A percentile compares a stretch with the other conserved stretches of the same genome.
These are phyloP conservation scores for Prunus yedoensis DNA, from an alignment of 331 rosid species.

Conservation along the genomic window DNA sequence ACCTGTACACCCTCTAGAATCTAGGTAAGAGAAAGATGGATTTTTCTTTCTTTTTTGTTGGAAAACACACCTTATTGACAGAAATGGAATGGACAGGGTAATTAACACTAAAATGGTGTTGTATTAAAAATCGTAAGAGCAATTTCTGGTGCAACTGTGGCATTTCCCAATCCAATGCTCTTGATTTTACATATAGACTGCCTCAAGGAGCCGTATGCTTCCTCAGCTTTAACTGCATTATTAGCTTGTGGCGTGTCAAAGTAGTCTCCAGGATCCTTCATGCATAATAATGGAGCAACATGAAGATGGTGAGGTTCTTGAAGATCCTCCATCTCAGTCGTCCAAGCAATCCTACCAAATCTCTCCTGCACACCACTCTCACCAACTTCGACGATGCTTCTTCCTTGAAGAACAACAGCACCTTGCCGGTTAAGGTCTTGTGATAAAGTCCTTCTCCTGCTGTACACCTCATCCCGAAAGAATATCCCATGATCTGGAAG, in stretches of 20 bases:
- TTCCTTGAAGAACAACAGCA: conserved; percentile 96
- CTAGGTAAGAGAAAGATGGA: too few species aligned
- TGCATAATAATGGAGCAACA: conserved; percentile 68
- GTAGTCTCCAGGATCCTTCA: conserved; percentile 99
- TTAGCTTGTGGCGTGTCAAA: conserved; percentile 83
- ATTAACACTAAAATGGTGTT: too few species aligned
- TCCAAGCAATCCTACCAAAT: conserved; percentile 58
- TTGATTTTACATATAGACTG: conserved; percentile 64
- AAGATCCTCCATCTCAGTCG: conserved; percentile 90
- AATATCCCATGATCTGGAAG: conserved; percentile 96
- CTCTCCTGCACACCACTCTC: conserved; percentile 55
- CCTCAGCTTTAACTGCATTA: conserved; percentile 72
- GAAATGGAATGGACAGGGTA: too few species aligned
- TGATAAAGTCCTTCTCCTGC: conserved; percentile 56
- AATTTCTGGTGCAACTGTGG: conserved; percentile 65
- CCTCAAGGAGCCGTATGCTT: conserved; percentile 73
- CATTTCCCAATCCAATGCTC: conserved; percentile 64
- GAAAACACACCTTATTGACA: too few species aligned
- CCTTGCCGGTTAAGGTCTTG: conserved; percentile 99
- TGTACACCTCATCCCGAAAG: conserved; percentile 50
- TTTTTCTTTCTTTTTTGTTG: too few species aligned
- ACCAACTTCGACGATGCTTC: conserved; percentile 50
- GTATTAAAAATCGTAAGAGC: conserved; percentile 38
- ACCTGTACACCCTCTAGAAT: too few species aligned
- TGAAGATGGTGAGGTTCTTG: conserved; percentile 58